These are phyloP conservation scores for Lentinula boryana DNA, from an alignment of 768 basidiomycete species.

Conservation along the genomic window DNA sequence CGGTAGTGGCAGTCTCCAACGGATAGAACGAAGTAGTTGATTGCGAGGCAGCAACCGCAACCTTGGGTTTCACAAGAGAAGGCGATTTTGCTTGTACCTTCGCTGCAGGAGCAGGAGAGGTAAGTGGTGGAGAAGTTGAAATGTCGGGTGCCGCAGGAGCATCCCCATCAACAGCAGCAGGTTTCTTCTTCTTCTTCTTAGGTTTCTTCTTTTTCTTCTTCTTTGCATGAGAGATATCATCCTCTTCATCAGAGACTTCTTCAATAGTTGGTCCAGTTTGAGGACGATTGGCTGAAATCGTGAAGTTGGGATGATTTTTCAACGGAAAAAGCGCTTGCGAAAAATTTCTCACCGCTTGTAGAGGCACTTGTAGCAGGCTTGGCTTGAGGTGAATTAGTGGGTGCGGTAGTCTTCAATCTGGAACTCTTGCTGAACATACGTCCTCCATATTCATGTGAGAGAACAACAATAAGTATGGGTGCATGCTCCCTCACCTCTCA, in stretches of 20 bases:
- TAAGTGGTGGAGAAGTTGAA: slow-evolving; percentile 1
- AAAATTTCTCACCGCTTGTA: neutral
- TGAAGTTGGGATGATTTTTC: slow-evolving; percentile 4
- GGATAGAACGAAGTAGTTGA: slow-evolving; percentile 30
- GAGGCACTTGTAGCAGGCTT: neutral
- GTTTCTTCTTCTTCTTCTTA: slow-evolving; percentile 61
- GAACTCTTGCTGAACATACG: slow-evolving; percentile 54
- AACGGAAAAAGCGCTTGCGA: neutral
- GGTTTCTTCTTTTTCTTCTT: slow-evolving; percentile 78
- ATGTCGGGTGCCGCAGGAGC: slow-evolving; percentile 8
- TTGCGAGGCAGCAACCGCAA: slow-evolving; percentile 12
- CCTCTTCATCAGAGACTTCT: slow-evolving; percentile 65
- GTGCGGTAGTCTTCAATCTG: slow-evolving; percentile 30
- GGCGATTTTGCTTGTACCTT: slow-evolving; percentile 9
- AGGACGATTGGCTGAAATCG: slow-evolving; percentile 18
- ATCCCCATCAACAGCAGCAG: slow-evolving; percentile 18
- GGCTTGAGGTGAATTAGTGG: neutral
- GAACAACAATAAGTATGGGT: slow-evolving; percentile 1
- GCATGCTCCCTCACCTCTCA: slow-evolving; percentile 47
- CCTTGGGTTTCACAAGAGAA: slow-evolving; percentile 14
- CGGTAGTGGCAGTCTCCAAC: slow-evolving; percentile 38
- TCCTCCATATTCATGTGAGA: slow-evolving; percentile 29
- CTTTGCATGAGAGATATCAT: slow-evolving; percentile 29
- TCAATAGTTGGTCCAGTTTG: slow-evolving; percentile 49
- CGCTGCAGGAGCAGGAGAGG: slow-evolving; percentile 11